Base-by-base conservation (phyloP, 331 rosid species). In the Telfairia occidentalis region DNA sequence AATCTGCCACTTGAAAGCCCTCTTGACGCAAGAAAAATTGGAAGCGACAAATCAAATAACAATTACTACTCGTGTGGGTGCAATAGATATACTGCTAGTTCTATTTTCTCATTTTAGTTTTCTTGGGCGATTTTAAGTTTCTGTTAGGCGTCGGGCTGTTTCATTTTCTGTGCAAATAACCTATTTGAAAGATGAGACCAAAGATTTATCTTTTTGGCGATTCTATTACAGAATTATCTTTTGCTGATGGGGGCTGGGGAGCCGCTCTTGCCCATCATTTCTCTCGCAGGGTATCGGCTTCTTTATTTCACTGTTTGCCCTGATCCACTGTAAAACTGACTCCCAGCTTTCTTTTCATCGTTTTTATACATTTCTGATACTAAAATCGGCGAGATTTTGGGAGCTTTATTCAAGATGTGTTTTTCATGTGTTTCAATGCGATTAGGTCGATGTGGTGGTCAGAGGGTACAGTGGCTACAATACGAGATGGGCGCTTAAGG, bases 401-500 rank as follows among this genome's bases (percentile, higher is more conserved):
- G 34, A 50, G 15, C 42, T 81, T 29, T 6, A 78, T 48, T 71
- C 72, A 78, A 73, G 37, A 2, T 61, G 9, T 7, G 16, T 5
- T 65, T 52, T 15, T 64, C 65, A 26, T 69, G 29, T 66, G 32
- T 12, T 66, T 66, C 21, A 24, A 42, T 42, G 21, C 45, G 52
- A 1, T 49, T 71, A 92, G 97, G 93, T 55, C 18, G 98, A 92
- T 82, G 93, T 92, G 80, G 86, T 92, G 60, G 77, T 89, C 0
- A 84, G 98, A 87, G 98, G 98, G 59, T 90, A 90, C 18, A 86
- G 97, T 7, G 98, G 98, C n/a, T 92, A 92, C 86, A 92, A 90
- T 77, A 92, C 96, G 1, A 80, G 93, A 78, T 92, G 98, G 98
- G 92, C 85, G 2, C 11, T 84, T 82, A 85, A 86, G 89, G 97